These are phyloP conservation scores for Escallonia herrerae DNA, from an alignment of 129 eudicot genomes.

Conservation along the genomic window DNA sequence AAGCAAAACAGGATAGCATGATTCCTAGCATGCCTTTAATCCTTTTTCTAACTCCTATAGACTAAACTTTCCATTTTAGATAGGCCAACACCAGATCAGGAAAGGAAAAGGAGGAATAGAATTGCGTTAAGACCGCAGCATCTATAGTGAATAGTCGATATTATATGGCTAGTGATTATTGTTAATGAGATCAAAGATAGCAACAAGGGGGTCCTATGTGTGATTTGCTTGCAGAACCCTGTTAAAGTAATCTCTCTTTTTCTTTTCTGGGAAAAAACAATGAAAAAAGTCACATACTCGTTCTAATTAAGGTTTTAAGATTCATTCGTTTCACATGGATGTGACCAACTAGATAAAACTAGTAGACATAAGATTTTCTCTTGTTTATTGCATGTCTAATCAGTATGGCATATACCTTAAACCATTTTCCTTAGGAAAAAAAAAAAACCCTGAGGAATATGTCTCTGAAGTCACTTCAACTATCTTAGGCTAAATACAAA, in stretches of 20 bases:
- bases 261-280: background rate
- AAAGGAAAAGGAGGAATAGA: background rate
- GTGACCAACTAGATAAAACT: background rate
- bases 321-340: background rate
- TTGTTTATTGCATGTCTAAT: background rate
- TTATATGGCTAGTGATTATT: background rate
- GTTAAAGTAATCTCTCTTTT: background rate
- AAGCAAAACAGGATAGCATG: background rate
- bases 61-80: background rate
- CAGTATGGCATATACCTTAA: background rate
- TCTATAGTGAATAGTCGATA: background rate
- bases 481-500: background rate
- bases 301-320: constrained; percentile 2
- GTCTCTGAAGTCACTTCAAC: background rate
- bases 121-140: background rate
- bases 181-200: background rate
- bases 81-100: background rate
- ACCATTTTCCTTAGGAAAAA: background rate
- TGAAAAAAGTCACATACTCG: constrained; percentile 1
- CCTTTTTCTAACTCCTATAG: background rate
- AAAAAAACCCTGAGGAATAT: background rate
- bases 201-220: background rate
- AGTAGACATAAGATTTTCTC: background rate
- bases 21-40: background rate
- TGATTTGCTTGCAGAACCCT: background rate